Evolutionary conservation across 2,329 filamentous ascomycete genomes (phyloP).

Genomic region (Nemania sp.): DNA sequence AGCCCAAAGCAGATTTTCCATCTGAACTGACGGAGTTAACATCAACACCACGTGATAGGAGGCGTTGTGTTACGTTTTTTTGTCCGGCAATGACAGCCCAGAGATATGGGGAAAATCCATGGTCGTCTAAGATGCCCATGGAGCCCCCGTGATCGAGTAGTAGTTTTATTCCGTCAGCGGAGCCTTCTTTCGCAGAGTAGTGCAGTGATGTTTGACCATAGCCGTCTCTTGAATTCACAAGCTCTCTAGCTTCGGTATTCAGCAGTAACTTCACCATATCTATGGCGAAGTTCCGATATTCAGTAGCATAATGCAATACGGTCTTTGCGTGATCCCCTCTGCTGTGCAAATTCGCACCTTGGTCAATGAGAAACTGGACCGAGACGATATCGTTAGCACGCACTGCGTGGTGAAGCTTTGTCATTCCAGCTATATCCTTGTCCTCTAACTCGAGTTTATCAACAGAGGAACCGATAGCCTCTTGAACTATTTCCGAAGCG

Average conservation of each 20-base stretch:
- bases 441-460: background rate
- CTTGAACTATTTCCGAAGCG: background rate
- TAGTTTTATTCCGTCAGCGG: background rate
- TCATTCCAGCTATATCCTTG: slow-evolving; percentile 4
- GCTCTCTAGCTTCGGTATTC: background rate
- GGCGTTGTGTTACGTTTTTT: background rate
- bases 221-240: background rate
- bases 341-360: background rate
- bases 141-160: background rate
- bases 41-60: background rate
- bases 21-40: background rate
- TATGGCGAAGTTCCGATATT: background rate
- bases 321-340: background rate
- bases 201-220: background rate
- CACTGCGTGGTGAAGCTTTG: slow-evolving; percentile 8
- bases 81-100: background rate
- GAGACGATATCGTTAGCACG: background rate
- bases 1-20: background rate
- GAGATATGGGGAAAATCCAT: background rate
- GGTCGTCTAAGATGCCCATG: background rate
- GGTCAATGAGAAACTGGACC: background rate
- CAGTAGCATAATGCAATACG: background rate
- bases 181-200: background rate
- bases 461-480: background rate
- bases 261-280: background rate